phyloP scores from a whole-genome alignment of 148 eudicot genomes.

The Linanthus parryae region DNA sequence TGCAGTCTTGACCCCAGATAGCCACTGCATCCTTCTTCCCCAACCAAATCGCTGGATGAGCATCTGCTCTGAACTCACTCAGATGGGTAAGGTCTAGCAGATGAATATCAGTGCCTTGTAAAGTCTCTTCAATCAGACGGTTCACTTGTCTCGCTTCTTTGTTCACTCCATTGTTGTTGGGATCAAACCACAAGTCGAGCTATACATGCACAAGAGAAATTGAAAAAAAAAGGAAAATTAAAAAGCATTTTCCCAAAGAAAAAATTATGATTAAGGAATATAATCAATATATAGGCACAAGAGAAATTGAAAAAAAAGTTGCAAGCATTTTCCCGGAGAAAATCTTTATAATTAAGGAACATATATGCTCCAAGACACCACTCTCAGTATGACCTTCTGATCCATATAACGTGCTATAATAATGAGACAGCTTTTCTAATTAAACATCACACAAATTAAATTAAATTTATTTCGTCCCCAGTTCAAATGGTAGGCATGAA shows the following conservation, averaged over 20 bases:
- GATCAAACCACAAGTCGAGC: slow-evolving; percentile 97
- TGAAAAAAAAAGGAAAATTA: slow-evolving; percentile 3
- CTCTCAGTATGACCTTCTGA: too few relatives aligned
- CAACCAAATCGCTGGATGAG: slow-evolving; percentile 93
- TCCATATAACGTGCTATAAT: too few relatives aligned
- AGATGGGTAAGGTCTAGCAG: slow-evolving; percentile 65
- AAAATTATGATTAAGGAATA: too few relatives aligned
- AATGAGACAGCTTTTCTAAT: too few relatives aligned
- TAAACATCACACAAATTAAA: too few relatives aligned
- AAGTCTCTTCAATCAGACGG: slow-evolving; percentile 44
- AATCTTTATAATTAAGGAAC: too few relatives aligned
- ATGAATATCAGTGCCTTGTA: slow-evolving; percentile 51
- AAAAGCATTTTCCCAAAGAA: not conserved
- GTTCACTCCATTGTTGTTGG: slow-evolving; percentile 80
- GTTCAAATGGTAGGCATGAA: too few relatives aligned
- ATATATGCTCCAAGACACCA: too few relatives aligned
- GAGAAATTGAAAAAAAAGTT: too few relatives aligned
- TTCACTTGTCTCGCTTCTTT: slow-evolving; percentile 82
- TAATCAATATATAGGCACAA: too few relatives aligned
- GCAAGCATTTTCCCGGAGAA: too few relatives aligned
- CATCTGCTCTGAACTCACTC: slow-evolving; percentile 93
- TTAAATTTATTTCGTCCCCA: too few relatives aligned
- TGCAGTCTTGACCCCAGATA: slow-evolving; percentile 97
- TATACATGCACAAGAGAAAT: slow-evolving; percentile 26
- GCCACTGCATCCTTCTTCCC: slow-evolving; percentile 92